A percentile compares a stretch with the other conserved stretches of the same genome.
These are phyloP conservation scores for Ulota crispa DNA, from an alignment of 225 moss, liverwort and hornwort genomes.

Conservation along the genomic window DNA sequence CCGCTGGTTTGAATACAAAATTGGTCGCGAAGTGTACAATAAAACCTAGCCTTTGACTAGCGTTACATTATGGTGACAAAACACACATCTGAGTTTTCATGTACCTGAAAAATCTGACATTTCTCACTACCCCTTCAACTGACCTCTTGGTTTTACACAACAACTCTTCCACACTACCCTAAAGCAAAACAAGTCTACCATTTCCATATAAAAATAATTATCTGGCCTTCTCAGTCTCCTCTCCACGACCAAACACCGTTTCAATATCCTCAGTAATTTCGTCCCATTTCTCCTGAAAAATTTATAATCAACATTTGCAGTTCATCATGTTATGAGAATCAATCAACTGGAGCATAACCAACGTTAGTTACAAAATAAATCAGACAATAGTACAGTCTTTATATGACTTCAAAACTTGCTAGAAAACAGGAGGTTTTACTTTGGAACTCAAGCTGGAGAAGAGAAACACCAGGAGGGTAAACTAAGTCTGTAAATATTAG, in stretches of 20 bases:
- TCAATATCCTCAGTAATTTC: slow-evolving; percentile 94
- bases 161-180: slow-evolving; percentile 23
- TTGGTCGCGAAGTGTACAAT: slow-evolving; percentile 29
- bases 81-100: slow-evolving; percentile 5
- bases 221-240: slow-evolving; percentile 51
- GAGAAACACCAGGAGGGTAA: background rate
- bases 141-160: slow-evolving; percentile 5
- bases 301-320: background rate
- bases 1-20: slow-evolving; percentile 28
- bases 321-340: background rate
- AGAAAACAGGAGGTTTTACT: too few species aligned
- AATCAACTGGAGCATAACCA: background rate
- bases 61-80: background rate
- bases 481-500: background rate
- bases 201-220: slow-evolving; percentile 13
- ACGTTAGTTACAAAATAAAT: background rate
- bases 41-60: slow-evolving; percentile 13
- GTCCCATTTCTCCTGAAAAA: slow-evolving; percentile 91
- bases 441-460: background rate
- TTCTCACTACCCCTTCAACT: slow-evolving; percentile 18
- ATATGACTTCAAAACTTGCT: background rate
- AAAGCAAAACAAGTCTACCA: slow-evolving; percentile 3
- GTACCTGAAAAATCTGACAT: slow-evolving; percentile 16
- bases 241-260: slow-evolving; percentile 83
- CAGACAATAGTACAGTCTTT: background rate